These are phyloP conservation scores for Brassica juncea DNA, from an alignment of 345 rosid genomes.

Conservation along the genomic window DNA sequence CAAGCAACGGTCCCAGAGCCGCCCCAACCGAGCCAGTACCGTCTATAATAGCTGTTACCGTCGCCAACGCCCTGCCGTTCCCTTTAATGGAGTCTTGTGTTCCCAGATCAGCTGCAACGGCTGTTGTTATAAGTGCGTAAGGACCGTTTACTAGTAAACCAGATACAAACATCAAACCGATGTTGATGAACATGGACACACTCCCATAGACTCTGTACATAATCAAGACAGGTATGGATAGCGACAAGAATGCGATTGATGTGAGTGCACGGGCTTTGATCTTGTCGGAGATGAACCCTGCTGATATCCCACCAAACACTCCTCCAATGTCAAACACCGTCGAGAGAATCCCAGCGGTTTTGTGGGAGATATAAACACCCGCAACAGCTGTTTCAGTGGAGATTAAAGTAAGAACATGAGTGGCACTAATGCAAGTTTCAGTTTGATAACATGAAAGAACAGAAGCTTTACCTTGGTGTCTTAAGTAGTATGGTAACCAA, in stretches of 20 bases:
- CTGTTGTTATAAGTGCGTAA: slow-evolving; percentile 83
- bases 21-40: slow-evolving; percentile 97
- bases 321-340: slow-evolving; percentile 82
- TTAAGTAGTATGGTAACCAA: slow-evolving; percentile 87
- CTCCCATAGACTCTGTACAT: slow-evolving; percentile 71
- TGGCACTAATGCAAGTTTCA: neutral
- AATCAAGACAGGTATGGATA: slow-evolving; percentile 72
- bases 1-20: slow-evolving; percentile 84
- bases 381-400: slow-evolving; percentile 63
- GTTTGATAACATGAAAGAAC: neutral
- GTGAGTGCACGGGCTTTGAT: slow-evolving; percentile 82
- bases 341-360: slow-evolving; percentile 83
- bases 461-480: slow-evolving; percentile 69
- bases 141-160: slow-evolving; percentile 89
- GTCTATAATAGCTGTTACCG: slow-evolving; percentile 88
- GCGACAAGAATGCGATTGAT: slow-evolving; percentile 59
- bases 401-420: neutral
- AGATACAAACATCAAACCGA: slow-evolving; percentile 68
- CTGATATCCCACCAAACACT: slow-evolving; percentile 78
- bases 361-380: slow-evolving; percentile 75
- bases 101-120: slow-evolving; percentile 96
- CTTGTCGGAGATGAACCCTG: slow-evolving; percentile 74
- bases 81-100: slow-evolving; percentile 75
- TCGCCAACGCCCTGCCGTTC: slow-evolving; percentile 82
- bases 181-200: slow-evolving; percentile 59